phyloP scores from a whole-genome alignment of 257 asterid genomes.

The Misopates orontium region DNA sequence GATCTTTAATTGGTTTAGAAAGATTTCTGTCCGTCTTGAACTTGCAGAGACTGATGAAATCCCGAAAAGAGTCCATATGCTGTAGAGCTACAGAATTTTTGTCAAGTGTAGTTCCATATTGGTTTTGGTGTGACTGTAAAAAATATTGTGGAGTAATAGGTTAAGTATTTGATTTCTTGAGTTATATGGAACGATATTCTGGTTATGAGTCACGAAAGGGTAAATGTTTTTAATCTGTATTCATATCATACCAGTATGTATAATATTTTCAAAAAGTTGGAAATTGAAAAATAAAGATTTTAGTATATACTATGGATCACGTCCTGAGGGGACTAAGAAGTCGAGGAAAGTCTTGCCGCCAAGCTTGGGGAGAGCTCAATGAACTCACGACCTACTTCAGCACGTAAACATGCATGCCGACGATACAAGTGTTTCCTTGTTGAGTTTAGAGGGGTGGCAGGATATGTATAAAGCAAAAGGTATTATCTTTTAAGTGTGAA shows the following conservation, averaged over 20 bases:
- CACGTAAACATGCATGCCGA: conserved; percentile 25
- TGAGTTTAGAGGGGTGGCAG: conserved; percentile 47
- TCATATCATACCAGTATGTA: conserved; percentile 8
- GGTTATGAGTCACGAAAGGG: conserved; percentile 12
- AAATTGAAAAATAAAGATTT: conserved; percentile 4
- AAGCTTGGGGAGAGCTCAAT: conserved; percentile 25
- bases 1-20: conserved; percentile 23
- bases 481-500: conserved; percentile 41
- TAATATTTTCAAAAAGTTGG: not conserved
- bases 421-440: conserved; percentile 34
- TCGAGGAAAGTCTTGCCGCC: conserved; percentile 26
- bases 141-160: conserved; percentile 24
- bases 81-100: conserved; percentile 11
- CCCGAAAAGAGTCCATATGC: not conserved
- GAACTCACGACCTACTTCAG: conserved; percentile 24
- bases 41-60: conserved; percentile 12
- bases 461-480: conserved; percentile 39
- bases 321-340: conserved; percentile 21
- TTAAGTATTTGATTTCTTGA: conserved; percentile 3
- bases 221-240: not conserved
- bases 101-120: not conserved
- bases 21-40: not conserved
- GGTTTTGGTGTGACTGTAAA: conserved; percentile 19
- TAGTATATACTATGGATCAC: conserved; percentile 15
- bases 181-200: conserved; percentile 5